Conservation (phyloP, 2,329 filamentous ascomycete genomes). For the Claviceps cyperi region DNA sequence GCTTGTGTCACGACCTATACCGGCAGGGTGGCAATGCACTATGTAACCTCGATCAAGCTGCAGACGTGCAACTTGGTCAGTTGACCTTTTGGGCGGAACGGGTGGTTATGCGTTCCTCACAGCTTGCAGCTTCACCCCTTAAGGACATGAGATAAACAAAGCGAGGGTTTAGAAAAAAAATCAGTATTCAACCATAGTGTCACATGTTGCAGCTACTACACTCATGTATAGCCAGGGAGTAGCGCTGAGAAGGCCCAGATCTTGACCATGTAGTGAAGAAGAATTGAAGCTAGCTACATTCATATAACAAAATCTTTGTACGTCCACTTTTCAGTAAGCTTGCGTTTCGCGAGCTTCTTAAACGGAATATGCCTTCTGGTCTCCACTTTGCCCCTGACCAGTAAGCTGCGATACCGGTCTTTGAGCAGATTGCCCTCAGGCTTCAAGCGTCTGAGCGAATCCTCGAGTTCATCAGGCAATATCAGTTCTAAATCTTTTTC, state of each 20-base stretch:
- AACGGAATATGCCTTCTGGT: conserved; percentile 64
- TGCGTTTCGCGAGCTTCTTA: conserved; percentile 66
- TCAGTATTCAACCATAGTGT: neutral
- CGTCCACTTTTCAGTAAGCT: conserved; percentile 88
- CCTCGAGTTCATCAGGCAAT: conserved; percentile 67
- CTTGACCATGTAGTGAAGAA: neutral
- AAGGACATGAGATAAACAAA: no score
- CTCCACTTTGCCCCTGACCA: conserved; percentile 84
- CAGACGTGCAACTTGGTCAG: no score
- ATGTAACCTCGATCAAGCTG: no score
- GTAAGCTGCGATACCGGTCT: conserved; percentile 78
- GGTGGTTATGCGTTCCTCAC: no score
- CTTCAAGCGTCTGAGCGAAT: conserved; percentile 68
- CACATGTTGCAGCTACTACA: neutral
- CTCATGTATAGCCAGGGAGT: neutral
- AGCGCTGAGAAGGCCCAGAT: neutral
- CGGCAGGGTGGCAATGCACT: no score
- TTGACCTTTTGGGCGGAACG: no score
- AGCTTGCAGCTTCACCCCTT: no score
- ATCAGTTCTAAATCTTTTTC: conserved; percentile 71
- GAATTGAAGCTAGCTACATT: neutral
- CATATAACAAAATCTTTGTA: conserved; percentile 69
- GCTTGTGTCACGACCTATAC: no score
- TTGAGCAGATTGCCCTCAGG: conserved; percentile 92
- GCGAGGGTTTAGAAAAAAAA: neutral